Evolutionary conservation across 768 basidiomycete species (phyloP).

Genomic region (Sporobolomyces phaffii): DNA sequence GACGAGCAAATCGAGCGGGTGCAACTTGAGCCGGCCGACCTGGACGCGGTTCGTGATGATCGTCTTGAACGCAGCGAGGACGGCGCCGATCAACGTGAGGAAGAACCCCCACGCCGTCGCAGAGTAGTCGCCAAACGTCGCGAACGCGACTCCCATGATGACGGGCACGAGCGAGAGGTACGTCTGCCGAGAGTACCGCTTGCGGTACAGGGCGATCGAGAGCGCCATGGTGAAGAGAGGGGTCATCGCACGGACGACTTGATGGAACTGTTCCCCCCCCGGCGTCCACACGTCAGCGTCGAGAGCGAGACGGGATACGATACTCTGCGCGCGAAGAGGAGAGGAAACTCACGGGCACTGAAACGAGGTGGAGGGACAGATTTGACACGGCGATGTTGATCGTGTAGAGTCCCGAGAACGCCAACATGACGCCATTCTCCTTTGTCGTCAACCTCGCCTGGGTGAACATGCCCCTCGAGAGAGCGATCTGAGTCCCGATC

Average conservation of each 20-base stretch:
- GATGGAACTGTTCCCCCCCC: slow-evolving; percentile 99
- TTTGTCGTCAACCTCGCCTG: slow-evolving; percentile 55
- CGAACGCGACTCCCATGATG: slow-evolving; percentile 80
- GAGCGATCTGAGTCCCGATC: slow-evolving; percentile 66
- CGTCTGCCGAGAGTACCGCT: slow-evolving; percentile 58
- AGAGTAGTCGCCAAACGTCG: slow-evolving; percentile 84
- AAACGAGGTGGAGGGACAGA: slow-evolving; percentile 54
- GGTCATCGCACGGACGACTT: slow-evolving; percentile 86
- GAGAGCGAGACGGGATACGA: not conserved
- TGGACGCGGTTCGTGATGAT: slow-evolving; percentile 72
- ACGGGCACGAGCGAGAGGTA: slow-evolving; percentile 74
- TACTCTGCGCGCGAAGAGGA: not conserved
- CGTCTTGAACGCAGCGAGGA: slow-evolving; percentile 89
- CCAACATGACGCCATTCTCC: slow-evolving; percentile 60
- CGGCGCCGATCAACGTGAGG: slow-evolving; percentile 80
- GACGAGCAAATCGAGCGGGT: slow-evolving; percentile 78
- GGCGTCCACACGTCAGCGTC: too few species aligned
- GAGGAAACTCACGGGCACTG: slow-evolving; percentile 41
- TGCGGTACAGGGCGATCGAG: slow-evolving; percentile 62
- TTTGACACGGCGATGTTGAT: slow-evolving; percentile 94
- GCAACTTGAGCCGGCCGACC: slow-evolving; percentile 51
- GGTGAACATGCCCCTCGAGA: slow-evolving; percentile 56
- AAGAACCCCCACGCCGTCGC: slow-evolving; percentile 77
- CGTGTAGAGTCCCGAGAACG: slow-evolving; percentile 85
- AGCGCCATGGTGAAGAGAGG: slow-evolving; percentile 86